These are phyloP conservation scores for Trametes coccinea DNA, from an alignment of 768 basidiomycete species.

Conservation along the genomic window DNA sequence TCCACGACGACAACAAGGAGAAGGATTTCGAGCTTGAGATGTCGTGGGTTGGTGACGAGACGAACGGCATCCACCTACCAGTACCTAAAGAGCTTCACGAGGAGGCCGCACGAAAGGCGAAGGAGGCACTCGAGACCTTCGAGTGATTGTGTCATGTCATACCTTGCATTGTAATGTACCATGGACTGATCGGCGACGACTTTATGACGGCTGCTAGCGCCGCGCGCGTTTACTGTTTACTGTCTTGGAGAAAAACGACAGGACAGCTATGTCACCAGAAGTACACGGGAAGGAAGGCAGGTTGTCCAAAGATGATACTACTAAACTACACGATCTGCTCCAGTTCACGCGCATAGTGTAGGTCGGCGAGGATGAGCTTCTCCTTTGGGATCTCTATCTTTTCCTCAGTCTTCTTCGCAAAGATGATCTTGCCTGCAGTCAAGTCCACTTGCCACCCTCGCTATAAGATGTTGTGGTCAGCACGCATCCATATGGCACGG, in stretches of 20 bases:
- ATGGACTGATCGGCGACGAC: conserved; percentile 21
- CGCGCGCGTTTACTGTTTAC: background rate
- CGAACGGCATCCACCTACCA: conserved; percentile 71
- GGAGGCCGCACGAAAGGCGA: conserved; percentile 87
- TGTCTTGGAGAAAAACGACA: background rate
- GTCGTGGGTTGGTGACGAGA: conserved; percentile 93
- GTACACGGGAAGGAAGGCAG: conserved; percentile 2
- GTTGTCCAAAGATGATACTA: conserved; percentile 1
- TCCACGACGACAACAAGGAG: conserved; percentile 97
- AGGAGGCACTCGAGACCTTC: conserved; percentile 76
- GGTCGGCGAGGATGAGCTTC: conserved; percentile 74
- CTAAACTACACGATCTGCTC: conserved; percentile 80
- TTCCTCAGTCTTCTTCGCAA: conserved; percentile 81
- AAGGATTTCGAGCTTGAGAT: conserved; percentile 98
- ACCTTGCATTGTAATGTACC: conserved; percentile 29
- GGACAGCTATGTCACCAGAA: background rate
- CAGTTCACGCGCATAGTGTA: conserved; percentile 82
- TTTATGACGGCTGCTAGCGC: conserved; percentile 1
- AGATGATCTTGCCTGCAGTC: conserved; percentile 65
- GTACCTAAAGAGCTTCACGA: conserved; percentile 84
- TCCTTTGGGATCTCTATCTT: conserved; percentile 83
- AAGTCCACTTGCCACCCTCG: conserved; percentile 86
- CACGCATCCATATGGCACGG: background rate
- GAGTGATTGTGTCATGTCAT: conserved; percentile 39
- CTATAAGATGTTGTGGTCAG: conserved; percentile 40